Evolutionary conservation across 306 rosid species (phyloP).

Genomic region (Pachyrhizus erosus): DNA sequence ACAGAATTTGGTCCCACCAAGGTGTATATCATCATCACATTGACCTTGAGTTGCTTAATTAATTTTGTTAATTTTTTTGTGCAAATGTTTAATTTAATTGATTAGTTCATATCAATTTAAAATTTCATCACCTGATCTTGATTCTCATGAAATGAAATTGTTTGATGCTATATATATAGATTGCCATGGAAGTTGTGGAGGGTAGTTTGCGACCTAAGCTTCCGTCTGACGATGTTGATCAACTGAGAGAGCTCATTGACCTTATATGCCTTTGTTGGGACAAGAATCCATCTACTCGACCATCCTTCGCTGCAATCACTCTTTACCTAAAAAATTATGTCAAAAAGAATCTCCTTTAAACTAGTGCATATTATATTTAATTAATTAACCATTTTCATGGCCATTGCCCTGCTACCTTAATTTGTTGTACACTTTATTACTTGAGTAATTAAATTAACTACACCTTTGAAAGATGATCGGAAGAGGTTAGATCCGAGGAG

Average conservation of each 20-base stretch:
- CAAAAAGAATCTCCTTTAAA: constrained; percentile 13
- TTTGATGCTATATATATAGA: constrained; percentile 42
- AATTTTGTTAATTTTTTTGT: not conserved
- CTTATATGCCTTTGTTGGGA: constrained; percentile 61
- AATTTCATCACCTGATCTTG: not conserved
- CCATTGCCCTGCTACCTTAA: not conserved
- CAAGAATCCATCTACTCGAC: constrained; percentile 53
- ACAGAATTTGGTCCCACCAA: constrained; percentile 60
- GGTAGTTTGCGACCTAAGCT: constrained; percentile 62
- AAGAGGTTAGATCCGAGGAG: not conserved
- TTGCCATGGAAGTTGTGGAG: constrained; percentile 80
- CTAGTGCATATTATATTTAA: not conserved
- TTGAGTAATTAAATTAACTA: not conserved
- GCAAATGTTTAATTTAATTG: no score
- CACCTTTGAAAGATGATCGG: not conserved
- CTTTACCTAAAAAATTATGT: constrained; percentile 35
- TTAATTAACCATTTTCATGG: not conserved
- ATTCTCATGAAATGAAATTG: not conserved
- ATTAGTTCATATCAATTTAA: not conserved
- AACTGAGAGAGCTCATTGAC: constrained; percentile 48
- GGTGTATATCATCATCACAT: constrained; percentile 49
- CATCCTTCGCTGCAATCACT: constrained; percentile 62
- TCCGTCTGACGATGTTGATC: constrained; percentile 35
- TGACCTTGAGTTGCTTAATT: not conserved
- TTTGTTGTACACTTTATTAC: not conserved